phyloP scores from a whole-genome alignment of 805 yeast species.

The Wickerhamomyces strasburgensis region DNA sequence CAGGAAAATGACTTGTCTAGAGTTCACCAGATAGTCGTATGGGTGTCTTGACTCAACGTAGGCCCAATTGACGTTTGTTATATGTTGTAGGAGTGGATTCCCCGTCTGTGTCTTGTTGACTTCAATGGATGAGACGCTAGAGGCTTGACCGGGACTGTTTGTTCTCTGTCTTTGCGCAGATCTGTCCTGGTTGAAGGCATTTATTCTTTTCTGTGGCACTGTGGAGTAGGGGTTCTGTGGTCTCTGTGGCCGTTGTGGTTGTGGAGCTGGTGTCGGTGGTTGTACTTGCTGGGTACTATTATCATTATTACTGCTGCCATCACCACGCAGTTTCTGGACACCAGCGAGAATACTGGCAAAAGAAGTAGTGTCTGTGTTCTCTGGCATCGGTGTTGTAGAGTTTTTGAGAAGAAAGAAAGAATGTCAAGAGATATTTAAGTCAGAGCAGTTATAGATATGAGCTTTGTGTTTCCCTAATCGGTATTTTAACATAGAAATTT shows the following conservation, averaged over 20 bases:
- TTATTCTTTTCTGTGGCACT: slow-evolving; percentile 15
- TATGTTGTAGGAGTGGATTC: slow-evolving; percentile 56
- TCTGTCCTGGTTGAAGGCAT: slow-evolving; percentile 22
- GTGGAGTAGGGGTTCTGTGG: background rate
- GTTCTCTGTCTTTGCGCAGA: slow-evolving; percentile 10
- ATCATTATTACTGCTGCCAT: slow-evolving; percentile 26
- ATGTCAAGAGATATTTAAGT: slow-evolving; percentile 15
- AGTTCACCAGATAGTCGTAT: slow-evolving; percentile 65
- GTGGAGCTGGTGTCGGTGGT: slow-evolving; percentile 1
- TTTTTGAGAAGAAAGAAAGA: background rate
- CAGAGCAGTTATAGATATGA: too few species aligned
- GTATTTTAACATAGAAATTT: background rate
- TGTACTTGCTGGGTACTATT: too few species aligned
- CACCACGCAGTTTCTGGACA: slow-evolving; percentile 44
- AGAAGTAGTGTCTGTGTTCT: slow-evolving; percentile 47
- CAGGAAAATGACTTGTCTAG: slow-evolving; percentile 51
- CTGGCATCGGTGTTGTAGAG: slow-evolving; percentile 14
- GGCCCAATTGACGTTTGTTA: slow-evolving; percentile 53
- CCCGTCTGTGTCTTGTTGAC: slow-evolving; percentile 68
- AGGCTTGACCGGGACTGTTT: slow-evolving; percentile 8
- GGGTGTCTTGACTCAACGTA: slow-evolving; percentile 39
- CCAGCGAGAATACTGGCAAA: slow-evolving; percentile 69
- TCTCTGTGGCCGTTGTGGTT: slow-evolving; percentile 1
- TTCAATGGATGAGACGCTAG: slow-evolving; percentile 34
- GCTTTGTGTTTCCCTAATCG: background rate